These are phyloP conservation scores for Trametes cinnabarina DNA, from an alignment of 768 basidiomycete genomes.

Conservation along the genomic window DNA sequence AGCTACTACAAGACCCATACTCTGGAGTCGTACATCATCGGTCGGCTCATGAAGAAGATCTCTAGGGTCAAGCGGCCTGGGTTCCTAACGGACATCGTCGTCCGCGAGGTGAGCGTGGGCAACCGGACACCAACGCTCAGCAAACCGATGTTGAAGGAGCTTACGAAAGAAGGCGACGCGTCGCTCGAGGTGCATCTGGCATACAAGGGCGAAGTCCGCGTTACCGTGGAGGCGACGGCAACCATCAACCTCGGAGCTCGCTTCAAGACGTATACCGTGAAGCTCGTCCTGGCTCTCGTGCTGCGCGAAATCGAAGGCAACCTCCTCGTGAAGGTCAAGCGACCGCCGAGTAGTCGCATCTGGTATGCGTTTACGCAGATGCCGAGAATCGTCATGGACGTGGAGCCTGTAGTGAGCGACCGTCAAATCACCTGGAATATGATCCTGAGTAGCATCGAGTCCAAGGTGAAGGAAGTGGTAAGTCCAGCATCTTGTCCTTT, in stretches of 20 bases:
- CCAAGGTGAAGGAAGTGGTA: constrained; percentile 84
- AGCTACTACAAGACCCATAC: constrained; percentile 82
- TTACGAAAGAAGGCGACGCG: constrained; percentile 91
- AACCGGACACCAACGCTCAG: constrained; percentile 80
- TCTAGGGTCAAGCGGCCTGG: constrained; percentile 86
- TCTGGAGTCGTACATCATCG: constrained; percentile 83
- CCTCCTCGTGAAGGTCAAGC: constrained; percentile 82
- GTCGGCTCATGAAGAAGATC: constrained; percentile 89
- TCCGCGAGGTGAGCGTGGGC: constrained; percentile 89
- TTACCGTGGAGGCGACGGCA: constrained; percentile 87
- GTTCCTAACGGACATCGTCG: constrained; percentile 81
- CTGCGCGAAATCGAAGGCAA: constrained; percentile 91
- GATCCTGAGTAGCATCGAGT: constrained; percentile 88
- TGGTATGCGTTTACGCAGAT: constrained; percentile 95
- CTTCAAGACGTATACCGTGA: constrained; percentile 88
- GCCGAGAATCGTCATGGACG: constrained; percentile 84
- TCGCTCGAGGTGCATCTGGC: constrained; percentile 80
- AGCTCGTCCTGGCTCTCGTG: constrained; percentile 84
- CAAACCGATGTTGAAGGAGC: constrained; percentile 98
- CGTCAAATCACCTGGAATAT: constrained; percentile 93
- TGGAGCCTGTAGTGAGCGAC: constrained; percentile 93
- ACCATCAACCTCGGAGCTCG: constrained; percentile 80
- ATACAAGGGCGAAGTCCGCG: constrained; percentile 85
- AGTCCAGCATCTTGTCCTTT: no score
- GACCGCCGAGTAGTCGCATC: constrained; percentile 91